Evolutionary conservation across 352 stramenopile genomes (phyloP), one percentile per base, ranked within the genome.

Genomic region (Pythium brachiatum): DNA sequence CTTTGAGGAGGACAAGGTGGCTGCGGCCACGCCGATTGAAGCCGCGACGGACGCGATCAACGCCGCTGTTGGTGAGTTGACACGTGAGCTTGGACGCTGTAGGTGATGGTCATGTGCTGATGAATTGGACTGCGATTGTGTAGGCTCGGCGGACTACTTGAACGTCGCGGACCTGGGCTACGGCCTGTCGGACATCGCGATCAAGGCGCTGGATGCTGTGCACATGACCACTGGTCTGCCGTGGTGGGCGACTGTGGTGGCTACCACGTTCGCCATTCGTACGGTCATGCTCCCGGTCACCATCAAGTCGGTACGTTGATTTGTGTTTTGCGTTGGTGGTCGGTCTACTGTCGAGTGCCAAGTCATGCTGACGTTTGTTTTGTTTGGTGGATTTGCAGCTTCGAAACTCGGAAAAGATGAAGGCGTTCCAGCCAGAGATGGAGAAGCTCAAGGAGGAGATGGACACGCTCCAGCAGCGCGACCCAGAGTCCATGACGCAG

Each of bases 161-260:
- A 83, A 74, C 41, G 47, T 88, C 11, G 69, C 81, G 11, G 81
- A 92, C 68, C 69, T 92, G 41, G 81, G 81, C 48, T 94, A 86
- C 60, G 75, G 70, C 12, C 62, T 95, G 13, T 85, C 84, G 53
- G 84, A 92, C 60, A 60, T 93, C 3, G 84, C 86, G 12, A 87
- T 95, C 48, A 83, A 74, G 25, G 73, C 81, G 32, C 73, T 96
- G 27, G 83, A 93, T 58, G 38, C 81, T 20, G 79, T 94, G 52
- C 89, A 96, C 61, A 53, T 71, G 25, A 91, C 83, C 16, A 92
- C 87, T 20, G 85, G 83, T n/a, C 61, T 96, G 39, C 86, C 86
- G 23, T 96, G 87, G 89, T 96, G 87, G 89, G 83, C 80, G 18
- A 95, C 89, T 3, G 89, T 96, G 61, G 76, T 93, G 16, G 83